Evolutionary conservation across 2,329 filamentous ascomycete genomes (phyloP).

Genomic region (Fusarium cyanostomum): DNA sequence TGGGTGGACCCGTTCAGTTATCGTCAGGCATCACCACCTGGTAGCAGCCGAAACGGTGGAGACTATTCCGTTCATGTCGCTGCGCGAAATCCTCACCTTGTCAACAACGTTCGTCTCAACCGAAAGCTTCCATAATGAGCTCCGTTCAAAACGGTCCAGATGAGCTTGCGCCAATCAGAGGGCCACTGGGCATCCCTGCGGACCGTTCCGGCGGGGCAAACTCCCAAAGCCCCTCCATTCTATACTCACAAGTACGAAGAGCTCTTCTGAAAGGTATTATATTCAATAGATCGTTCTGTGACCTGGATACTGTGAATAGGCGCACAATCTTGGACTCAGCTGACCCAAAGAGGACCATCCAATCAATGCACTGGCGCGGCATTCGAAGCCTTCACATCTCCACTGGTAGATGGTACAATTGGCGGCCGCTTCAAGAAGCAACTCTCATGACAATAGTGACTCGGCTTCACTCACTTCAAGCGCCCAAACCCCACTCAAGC

Average conservation of each 20-base stretch:
- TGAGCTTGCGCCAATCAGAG: constrained; percentile 15
- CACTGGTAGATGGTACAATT: constrained; percentile 1
- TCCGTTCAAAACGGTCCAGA: constrained; percentile 4
- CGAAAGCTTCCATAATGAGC: background rate
- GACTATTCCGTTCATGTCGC: too few species aligned
- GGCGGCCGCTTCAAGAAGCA: background rate
- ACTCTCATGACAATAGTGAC: constrained; percentile 1
- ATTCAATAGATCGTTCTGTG: too few species aligned
- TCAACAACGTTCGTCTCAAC: background rate
- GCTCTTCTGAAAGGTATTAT: background rate
- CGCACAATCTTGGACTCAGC: too few species aligned
- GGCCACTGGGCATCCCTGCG: constrained; percentile 23
- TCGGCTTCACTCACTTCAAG: background rate
- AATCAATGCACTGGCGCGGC: background rate
- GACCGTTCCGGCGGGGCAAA: constrained; percentile 39
- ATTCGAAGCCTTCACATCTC: background rate
- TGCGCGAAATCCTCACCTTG: background rate
- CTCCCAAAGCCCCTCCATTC: background rate
- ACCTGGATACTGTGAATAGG: background rate
- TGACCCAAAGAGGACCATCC: too few species aligned
- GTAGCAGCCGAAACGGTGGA: constrained; percentile 7
- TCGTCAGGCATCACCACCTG: constrained; percentile 7
- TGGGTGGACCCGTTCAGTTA: constrained; percentile 10
- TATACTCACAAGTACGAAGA: background rate
- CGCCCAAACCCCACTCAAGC: constrained; percentile 1